A percentile compares a stretch with the other conserved stretches of the same genome.
These are phyloP conservation scores for Guyanaporus albipodus DNA, from an alignment of 768 basidiomycete genomes.

Conservation along the genomic window DNA sequence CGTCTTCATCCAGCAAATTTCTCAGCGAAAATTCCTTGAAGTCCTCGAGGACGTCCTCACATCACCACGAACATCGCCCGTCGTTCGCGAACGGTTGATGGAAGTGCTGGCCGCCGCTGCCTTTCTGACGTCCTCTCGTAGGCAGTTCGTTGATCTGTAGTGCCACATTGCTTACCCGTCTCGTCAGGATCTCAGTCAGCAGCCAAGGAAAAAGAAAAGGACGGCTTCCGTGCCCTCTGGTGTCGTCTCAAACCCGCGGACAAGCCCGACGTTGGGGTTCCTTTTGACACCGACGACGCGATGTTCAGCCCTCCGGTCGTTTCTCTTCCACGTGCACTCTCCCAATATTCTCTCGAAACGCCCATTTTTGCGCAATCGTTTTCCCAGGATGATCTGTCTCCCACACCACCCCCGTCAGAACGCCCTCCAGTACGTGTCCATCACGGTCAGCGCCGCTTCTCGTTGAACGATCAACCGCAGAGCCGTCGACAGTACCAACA, in stretches of 20 bases:
- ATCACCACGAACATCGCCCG: conserved; percentile 64
- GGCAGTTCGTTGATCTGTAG: not conserved
- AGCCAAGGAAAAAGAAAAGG: conserved; percentile 36
- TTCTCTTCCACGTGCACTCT: conserved; percentile 27
- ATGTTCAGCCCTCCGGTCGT: conserved; percentile 70
- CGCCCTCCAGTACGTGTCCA: conserved; percentile 16
- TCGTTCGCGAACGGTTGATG: conserved; percentile 74
- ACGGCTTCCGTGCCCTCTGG: conserved; percentile 72
- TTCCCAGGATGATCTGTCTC: conserved; percentile 25
- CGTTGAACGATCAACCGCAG: conserved; percentile 3
- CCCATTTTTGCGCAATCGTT: conserved; percentile 38
- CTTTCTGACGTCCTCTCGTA: conserved; percentile 38
- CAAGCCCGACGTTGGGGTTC: conserved; percentile 81
- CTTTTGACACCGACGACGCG: conserved; percentile 72
- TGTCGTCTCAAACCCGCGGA: conserved; percentile 71
- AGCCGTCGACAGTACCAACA: conserved; percentile 18
- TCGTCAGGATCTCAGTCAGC: conserved; percentile 17
- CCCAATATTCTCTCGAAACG: conserved; percentile 30
- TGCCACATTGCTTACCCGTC: not conserved
- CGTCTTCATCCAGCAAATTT: conserved; percentile 64
- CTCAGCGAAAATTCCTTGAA: conserved; percentile 74
- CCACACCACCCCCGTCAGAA: conserved; percentile 27
- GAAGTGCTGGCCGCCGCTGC: conserved; percentile 83
- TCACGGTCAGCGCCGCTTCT: not conserved
- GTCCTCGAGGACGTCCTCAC: conserved; percentile 70